Conservation (phyloP, 257 asterid species). For the Eucommia ulmoides region DNA sequence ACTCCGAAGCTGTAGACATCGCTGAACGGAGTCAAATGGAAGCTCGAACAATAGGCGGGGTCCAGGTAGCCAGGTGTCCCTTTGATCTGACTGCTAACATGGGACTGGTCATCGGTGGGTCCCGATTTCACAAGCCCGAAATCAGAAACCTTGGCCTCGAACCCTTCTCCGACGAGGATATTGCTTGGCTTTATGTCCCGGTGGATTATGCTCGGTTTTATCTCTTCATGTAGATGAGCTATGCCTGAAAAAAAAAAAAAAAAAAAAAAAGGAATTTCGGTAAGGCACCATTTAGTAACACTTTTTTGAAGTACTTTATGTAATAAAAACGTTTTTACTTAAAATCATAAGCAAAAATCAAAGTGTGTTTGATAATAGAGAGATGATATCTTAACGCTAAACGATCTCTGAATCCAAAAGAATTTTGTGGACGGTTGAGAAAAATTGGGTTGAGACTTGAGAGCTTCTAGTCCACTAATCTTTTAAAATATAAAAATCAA, state of each 20-base stretch:
- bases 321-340: background rate
- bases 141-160: slow-evolving; percentile 71
- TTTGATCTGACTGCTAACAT: slow-evolving; percentile 59
- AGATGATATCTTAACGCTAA: too few species aligned
- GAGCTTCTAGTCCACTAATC: too few species aligned
- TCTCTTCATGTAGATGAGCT: slow-evolving; percentile 56
- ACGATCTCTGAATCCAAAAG: too few species aligned
- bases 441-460: too few species aligned
- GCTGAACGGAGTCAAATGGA: slow-evolving; percentile 48
- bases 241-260: slow-evolving; percentile 26
- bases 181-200: slow-evolving; percentile 73
- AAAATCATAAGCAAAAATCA: too few species aligned
- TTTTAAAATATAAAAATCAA: too few species aligned
- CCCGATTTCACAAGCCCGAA: slow-evolving; percentile 64
- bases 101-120: slow-evolving; percentile 59
- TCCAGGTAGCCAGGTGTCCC: slow-evolving; percentile 82
- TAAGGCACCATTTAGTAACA: background rate
- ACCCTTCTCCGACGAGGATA: slow-evolving; percentile 47
- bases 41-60: slow-evolving; percentile 67
- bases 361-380: too few species aligned
- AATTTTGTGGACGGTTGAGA: too few species aligned
- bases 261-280: background rate
- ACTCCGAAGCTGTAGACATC: slow-evolving; percentile 82
- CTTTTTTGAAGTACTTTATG: background rate
- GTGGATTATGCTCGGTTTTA: slow-evolving; percentile 57